Evolutionary conservation across 2,329 filamentous ascomycete species (phyloP).

Genomic region (Penicillium sp.): DNA sequence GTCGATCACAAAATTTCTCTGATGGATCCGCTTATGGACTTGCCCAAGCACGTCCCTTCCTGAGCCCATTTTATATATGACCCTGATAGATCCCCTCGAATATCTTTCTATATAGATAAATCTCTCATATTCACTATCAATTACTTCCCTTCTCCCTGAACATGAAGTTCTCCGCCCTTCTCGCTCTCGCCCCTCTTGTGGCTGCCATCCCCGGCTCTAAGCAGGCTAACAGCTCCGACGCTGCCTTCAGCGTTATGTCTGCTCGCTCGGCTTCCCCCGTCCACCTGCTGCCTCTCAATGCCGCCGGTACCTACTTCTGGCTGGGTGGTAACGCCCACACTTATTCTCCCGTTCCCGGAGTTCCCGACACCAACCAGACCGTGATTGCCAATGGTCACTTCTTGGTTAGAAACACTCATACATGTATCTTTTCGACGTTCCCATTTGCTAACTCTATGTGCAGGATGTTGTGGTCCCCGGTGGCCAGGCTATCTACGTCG

Average conservation of each 20-base stretch:
- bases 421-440: not conserved
- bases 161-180: conserved; percentile 28
- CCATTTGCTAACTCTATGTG: conserved; percentile 16
- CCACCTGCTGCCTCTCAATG: conserved; percentile 47
- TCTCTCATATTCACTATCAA: not conserved
- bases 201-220: conserved; percentile 21
- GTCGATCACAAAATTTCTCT: conserved; percentile 3
- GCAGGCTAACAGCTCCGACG: conserved; percentile 9
- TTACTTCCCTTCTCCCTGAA: conserved; percentile 5
- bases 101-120: not conserved
- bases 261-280: conserved; percentile 47
- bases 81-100: not conserved
- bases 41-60: not conserved
- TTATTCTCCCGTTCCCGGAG: conserved; percentile 46
- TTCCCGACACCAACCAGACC: conserved; percentile 46
- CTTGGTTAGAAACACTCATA: conserved; percentile 27
- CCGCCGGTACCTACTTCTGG: conserved; percentile 47
- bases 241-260: conserved; percentile 43
- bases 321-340: conserved; percentile 46
- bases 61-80: not conserved
- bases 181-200: conserved; percentile 25
- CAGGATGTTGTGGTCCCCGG: conserved; percentile 57
- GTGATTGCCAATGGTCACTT: conserved; percentile 41
- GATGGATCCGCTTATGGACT: not conserved
- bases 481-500: conserved; percentile 60